phyloP scores from a whole-genome alignment of 257 asterid species.

The Ophiorrhiza pumila region DNA sequence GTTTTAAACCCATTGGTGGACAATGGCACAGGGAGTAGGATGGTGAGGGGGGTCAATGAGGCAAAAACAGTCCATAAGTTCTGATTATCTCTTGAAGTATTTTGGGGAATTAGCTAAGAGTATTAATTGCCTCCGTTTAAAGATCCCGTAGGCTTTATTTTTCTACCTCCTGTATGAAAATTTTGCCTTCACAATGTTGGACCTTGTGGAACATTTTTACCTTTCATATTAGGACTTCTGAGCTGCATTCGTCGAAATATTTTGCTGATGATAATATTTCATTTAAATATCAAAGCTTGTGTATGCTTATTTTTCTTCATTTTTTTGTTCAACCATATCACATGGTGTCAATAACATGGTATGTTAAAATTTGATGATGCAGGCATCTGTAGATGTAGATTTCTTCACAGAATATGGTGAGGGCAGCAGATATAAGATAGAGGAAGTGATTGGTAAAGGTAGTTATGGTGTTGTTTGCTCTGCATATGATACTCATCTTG shows the following conservation, averaged over 20 bases:
- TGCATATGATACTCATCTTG: constrained; percentile 81
- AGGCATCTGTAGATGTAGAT: constrained; percentile 71
- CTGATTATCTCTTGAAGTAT: background rate
- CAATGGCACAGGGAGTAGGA: background rate
- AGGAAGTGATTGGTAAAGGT: constrained; percentile 97
- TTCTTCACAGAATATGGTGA: constrained; percentile 98
- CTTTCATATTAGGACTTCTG: background rate
- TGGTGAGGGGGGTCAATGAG: background rate
- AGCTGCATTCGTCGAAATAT: background rate
- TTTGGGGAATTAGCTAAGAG: background rate
- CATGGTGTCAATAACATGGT: constrained; percentile 11
- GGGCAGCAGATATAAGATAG: constrained; percentile 85
- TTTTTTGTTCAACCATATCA: background rate
- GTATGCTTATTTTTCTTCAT: background rate
- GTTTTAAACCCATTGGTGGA: background rate
- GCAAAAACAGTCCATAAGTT: background rate
- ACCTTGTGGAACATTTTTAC: background rate
- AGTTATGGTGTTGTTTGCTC: constrained; percentile 98
- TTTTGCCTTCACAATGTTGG: background rate
- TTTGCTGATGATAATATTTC: background rate
- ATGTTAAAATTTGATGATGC: constrained; percentile 25
- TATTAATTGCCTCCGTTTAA: too few relatives aligned
- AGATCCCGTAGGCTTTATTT: background rate
- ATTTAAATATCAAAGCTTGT: background rate
- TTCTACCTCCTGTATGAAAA: background rate